Evolutionary conservation across 192 early-diverging fungal species (phyloP), one percentile per base, ranked within the genome.

Genomic region (Allomyces macrogynus): DNA sequence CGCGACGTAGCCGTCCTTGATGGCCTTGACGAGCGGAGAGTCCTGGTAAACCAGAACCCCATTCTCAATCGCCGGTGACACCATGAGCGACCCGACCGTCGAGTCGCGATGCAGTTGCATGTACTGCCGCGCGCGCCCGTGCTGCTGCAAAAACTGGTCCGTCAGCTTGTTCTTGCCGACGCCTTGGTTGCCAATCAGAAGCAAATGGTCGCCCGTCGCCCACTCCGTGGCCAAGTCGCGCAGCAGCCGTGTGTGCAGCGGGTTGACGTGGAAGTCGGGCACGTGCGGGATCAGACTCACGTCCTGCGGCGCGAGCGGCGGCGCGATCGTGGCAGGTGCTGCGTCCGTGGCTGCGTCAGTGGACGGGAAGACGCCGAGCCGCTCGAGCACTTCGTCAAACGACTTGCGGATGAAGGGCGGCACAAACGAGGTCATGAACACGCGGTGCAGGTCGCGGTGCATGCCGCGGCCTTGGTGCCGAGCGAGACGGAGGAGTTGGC

Each of bases 161-260:
- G 79, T 77, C 61, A 84, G 65, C 67, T 81, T 81, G 67, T 83
- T 83, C 61, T 83, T 83, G 43, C 81, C 81, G 7, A 83, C 81
- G 63, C 88, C 89, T 66, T 90, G 89, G 66, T 90, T 90, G 66
- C 89, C 89, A 71, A 90, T 88, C 23, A 90, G 72, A 1, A 90
- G 70, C 62, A 90, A 73, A 66, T 90, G 87, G 44, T 90, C 89
- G n/a, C 87, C 80, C 70, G 16, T 57, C 49, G 20, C 49, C 49
- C 49, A 57, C 16, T 57, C 49, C 3, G 12, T 83, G 32, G 85
- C 76, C 78, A 90, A 85, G 62, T 90, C 86, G 64, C 75, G 75
- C 64, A 90, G 70, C 64, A 89, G 77, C 27, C 77, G 73, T 10
- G 81, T 84, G 61, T 90, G 89, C 43, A 77, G 76, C 23, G 83